phyloP scores from a whole-genome alignment of 495 filamentous ascomycete species.

The Podospora comata region DNA sequence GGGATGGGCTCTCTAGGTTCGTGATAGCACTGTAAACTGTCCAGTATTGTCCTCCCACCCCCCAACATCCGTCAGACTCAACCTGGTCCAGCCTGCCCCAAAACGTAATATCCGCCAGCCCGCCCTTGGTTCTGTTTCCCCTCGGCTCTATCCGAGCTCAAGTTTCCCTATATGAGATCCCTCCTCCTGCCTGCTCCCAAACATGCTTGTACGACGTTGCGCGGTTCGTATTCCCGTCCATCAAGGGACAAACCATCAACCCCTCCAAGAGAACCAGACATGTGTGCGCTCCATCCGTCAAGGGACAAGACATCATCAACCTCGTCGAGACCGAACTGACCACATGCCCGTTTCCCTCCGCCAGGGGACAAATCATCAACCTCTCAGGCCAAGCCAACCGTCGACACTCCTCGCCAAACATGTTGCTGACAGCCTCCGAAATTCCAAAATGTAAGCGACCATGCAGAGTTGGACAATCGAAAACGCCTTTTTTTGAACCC shows the following conservation, averaged over 20 bases:
- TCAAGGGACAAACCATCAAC: neutral
- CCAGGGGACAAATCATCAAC: neutral
- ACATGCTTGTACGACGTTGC: neutral
- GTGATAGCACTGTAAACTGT: neutral
- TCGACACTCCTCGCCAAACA: neutral
- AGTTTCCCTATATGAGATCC: neutral
- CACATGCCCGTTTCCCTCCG: neutral
- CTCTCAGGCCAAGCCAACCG: neutral
- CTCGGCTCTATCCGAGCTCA: neutral
- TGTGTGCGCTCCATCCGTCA: neutral
- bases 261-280: neutral
- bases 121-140: neutral
- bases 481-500: slow-evolving; percentile 6
- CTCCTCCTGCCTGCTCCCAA: neutral
- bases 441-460: neutral
- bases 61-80: neutral
- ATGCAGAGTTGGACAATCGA: slow-evolving; percentile 1
- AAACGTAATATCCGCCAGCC: neutral
- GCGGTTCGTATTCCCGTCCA: neutral
- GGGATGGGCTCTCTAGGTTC: neutral
- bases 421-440: neutral
- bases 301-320: neutral
- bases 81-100: neutral
- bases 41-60: no score
- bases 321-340: neutral